phyloP scores from a whole-genome alignment of 2,329 filamentous ascomycete species.

The Aspergillus jensenii region DNA sequence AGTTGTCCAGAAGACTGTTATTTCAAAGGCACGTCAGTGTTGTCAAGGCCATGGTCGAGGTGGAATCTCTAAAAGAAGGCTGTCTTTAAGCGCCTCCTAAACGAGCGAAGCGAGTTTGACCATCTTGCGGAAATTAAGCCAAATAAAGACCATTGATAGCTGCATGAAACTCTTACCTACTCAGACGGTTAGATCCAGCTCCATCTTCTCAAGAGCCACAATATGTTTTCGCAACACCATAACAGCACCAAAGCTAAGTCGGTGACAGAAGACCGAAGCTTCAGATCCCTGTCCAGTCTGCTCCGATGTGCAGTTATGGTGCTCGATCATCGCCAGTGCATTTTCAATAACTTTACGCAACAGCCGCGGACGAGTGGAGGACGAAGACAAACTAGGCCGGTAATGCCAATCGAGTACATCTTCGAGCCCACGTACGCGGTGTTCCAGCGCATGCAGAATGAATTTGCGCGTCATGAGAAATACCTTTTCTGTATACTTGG shows the following conservation, averaged over 20 bases:
- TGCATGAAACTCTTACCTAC: not conserved
- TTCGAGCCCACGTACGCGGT: conserved; percentile 47
- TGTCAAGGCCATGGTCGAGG: no score
- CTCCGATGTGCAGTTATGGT: conserved; percentile 24
- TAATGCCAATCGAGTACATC: conserved; percentile 58
- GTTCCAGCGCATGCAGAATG: conserved; percentile 48
- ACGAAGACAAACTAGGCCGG: conserved; percentile 20
- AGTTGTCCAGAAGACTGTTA: no score
- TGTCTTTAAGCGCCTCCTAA: no score
- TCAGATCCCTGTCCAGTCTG: conserved; percentile 14
- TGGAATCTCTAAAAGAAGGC: no score
- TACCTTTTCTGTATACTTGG: conserved; percentile 55
- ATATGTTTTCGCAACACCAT: conserved; percentile 33
- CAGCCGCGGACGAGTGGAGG: conserved; percentile 18
- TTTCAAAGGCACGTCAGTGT: no score
- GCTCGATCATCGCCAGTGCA: conserved; percentile 27
- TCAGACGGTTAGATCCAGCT: not conserved
- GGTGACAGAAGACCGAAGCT: conserved; percentile 30
- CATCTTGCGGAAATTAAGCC: no score
- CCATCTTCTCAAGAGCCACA: conserved; percentile 25
- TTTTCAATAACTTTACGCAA: conserved; percentile 26
- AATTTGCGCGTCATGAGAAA: conserved; percentile 55
- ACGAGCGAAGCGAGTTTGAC: no score
- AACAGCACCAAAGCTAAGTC: conserved; percentile 33
- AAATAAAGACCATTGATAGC: not conserved